Evolutionary conservation across 208 protist genomes (phyloP).

Genomic region (Acanthamoeba quina): DNA sequence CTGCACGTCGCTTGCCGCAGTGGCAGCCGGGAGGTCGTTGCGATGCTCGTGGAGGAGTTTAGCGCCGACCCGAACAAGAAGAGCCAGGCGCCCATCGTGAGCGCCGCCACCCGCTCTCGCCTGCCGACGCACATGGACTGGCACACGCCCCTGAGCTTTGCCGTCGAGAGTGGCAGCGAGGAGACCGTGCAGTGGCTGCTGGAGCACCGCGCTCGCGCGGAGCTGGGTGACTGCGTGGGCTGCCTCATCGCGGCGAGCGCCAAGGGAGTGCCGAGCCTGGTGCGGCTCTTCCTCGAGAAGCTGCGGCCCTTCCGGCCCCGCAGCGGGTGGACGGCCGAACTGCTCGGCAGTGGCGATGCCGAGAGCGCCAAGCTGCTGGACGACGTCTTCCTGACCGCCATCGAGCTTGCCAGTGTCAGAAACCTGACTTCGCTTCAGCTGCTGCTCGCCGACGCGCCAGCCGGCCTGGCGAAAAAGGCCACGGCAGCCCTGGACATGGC

Average conservation of each 20-base stretch:
- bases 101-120: too few relatives aligned
- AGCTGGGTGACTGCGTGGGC: neutral
- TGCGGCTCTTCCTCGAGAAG: constrained; percentile 18
- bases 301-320: neutral
- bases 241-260: neutral
- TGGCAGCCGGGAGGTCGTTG: neutral
- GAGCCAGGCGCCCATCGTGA: neutral
- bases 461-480: neutral
- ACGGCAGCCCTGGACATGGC: neutral
- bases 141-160: constrained; percentile 24
- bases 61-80: neutral
- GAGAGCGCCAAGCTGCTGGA: neutral
- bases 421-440: neutral
- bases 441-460: neutral
- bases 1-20: neutral
- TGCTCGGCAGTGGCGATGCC: neutral
- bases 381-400: neutral
- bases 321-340: neutral
- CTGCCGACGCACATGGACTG: neutral
- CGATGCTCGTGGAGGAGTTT: neutral
- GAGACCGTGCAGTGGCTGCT: neutral
- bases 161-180: neutral
- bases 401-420: neutral
- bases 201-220: neutral
- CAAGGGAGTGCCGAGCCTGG: neutral